Percentiles rank a stretch among this genome's conserved stretches.
Evolutionary conservation across 306 rosid genomes (phyloP).

Genomic region (Cicer chorassanicum): DNA sequence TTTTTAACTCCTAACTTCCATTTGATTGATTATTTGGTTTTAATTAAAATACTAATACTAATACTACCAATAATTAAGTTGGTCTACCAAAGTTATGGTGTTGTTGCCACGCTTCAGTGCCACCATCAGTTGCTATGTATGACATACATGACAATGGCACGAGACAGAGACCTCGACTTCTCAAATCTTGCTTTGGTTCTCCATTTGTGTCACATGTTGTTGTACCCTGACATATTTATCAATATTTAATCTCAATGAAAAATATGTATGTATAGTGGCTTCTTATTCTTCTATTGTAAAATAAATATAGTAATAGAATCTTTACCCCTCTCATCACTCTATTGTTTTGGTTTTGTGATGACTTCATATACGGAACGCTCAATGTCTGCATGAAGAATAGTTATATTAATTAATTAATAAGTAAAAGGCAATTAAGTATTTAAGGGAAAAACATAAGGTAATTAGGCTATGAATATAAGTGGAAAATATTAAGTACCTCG

Average conservation of each 20-base stretch:
- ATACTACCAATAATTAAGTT: constrained; percentile 27
- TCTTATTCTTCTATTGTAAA: too few species aligned
- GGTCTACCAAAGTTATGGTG: constrained; percentile 60
- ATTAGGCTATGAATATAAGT: not conserved
- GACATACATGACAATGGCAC: constrained; percentile 89
- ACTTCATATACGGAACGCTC: constrained; percentile 91
- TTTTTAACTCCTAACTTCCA: constrained; percentile 26
- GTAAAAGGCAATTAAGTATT: not conserved
- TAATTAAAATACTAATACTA: not conserved
- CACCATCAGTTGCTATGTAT: constrained; percentile 59
- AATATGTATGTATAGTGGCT: too few species aligned
- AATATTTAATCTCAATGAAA: not conserved
- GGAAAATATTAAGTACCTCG: constrained; percentile 54
- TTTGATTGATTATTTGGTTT: constrained; percentile 8
- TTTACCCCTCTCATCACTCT: constrained; percentile 65
- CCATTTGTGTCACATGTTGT: constrained; percentile 45
- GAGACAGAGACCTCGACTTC: constrained; percentile 84
- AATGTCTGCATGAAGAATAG: constrained; percentile 61
- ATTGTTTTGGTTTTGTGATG: constrained; percentile 54
- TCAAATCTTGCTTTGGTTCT: constrained; percentile 61
- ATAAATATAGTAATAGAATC: not conserved
- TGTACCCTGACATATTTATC: constrained; percentile 44
- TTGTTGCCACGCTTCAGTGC: constrained; percentile 61
- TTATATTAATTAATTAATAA: not conserved
- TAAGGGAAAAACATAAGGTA: too few species aligned